phyloP scores from a whole-genome alignment of 768 basidiomycete species.

The Phaeotremella fagi region DNA sequence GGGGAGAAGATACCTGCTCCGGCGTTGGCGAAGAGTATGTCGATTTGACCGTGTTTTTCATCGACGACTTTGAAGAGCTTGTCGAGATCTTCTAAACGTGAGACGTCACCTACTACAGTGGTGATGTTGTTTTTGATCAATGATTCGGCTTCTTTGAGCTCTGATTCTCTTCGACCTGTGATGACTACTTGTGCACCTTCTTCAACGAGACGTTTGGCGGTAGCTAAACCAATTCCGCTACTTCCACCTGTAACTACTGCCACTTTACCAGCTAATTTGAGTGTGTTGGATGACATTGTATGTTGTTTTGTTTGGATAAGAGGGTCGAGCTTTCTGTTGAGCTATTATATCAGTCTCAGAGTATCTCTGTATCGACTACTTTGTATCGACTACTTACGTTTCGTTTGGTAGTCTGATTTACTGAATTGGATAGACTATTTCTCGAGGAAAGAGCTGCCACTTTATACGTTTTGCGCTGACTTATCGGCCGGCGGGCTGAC shows the following conservation, averaged over 20 bases:
- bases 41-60: neutral
- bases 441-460: no score
- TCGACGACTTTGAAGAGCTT: constrained; percentile 7
- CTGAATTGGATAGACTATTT: no score
- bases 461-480: no score
- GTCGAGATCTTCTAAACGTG: constrained; percentile 9
- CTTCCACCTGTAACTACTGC: constrained; percentile 8
- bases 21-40: constrained; percentile 14
- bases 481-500: no score
- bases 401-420: no score
- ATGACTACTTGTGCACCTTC: constrained; percentile 27
- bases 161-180: constrained; percentile 11
- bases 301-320: no score
- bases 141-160: constrained; percentile 5
- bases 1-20: constrained; percentile 12
- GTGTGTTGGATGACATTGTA: neutral
- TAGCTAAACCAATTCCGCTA: constrained; percentile 26
- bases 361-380: no score
- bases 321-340: no score
- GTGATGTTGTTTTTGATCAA: constrained; percentile 7
- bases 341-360: no score
- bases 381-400: no score
- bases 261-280: constrained; percentile 4
- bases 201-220: constrained; percentile 21
- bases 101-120: constrained; percentile 10